phyloP scores from a whole-genome alignment of 2,329 filamentous ascomycete genomes.

The Diaporthe sp. region DNA sequence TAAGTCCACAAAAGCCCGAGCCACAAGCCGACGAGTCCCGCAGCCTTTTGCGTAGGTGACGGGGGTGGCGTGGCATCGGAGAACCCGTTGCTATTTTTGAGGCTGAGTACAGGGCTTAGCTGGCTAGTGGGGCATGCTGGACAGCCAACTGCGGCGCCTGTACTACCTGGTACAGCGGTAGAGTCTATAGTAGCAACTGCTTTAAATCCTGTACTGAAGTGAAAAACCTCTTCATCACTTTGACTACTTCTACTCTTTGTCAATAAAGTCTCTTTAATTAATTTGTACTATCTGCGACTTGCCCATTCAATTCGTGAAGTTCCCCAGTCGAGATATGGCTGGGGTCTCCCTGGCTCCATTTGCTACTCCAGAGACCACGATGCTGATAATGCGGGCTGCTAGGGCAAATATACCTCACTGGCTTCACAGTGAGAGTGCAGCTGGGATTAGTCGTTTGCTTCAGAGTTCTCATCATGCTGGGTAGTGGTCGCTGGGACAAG shows the following conservation, averaged over 20 bases:
- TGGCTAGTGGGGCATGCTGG: conserved; percentile 4
- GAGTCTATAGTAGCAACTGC: not conserved
- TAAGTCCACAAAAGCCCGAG: conserved; percentile 9
- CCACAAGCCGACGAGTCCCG: conserved; percentile 7
- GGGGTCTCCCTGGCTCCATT: not conserved
- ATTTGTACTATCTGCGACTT: not conserved
- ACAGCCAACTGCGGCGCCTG: not conserved
- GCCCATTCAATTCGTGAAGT: not conserved
- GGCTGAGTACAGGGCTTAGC: conserved; percentile 38
- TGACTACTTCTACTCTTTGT: not conserved
- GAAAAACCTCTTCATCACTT: not conserved
- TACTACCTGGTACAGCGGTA: not conserved
- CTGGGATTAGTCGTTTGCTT: no score
- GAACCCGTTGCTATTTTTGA: conserved; percentile 21
- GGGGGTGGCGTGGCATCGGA: conserved; percentile 12
- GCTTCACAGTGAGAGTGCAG: not conserved
- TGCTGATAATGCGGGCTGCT: not conserved
- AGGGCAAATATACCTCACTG: not conserved
- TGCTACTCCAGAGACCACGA: not conserved
- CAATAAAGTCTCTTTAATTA: not conserved
- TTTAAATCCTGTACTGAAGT: not conserved
- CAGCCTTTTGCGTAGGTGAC: not conserved
- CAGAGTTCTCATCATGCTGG: no score
- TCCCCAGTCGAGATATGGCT: not conserved
- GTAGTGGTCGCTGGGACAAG: no score